A percentile compares a stretch with the other conserved stretches of the same genome.
These are phyloP conservation scores for Plasmopara halstedii DNA, from an alignment of 352 stramenopile species.

Conservation along the genomic window DNA sequence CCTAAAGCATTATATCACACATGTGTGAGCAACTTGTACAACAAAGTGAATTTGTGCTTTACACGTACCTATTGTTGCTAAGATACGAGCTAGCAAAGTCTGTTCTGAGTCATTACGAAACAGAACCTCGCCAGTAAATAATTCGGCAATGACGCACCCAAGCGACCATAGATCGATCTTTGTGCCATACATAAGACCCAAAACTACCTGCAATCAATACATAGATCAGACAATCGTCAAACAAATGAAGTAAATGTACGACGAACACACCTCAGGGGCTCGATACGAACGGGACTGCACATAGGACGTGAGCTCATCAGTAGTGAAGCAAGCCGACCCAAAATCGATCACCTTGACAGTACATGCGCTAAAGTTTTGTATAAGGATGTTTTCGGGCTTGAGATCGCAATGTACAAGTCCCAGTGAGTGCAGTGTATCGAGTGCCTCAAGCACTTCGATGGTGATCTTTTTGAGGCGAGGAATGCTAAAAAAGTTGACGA, in stretches of 20 bases:
- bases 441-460: conserved; percentile 91
- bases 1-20: conserved; percentile 15
- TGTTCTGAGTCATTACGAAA: conserved; percentile 87
- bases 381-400: conserved; percentile 97
- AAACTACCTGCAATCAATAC: conserved; percentile 73
- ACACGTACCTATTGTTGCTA: conserved; percentile 52
- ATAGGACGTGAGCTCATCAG: conserved; percentile 94
- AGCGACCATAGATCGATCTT: conserved; percentile 89
- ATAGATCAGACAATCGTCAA: conserved; percentile 45
- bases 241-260: not conserved
- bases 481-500: conserved; percentile 94
- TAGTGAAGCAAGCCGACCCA: conserved; percentile 93
- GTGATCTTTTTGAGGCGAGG: conserved; percentile 90
- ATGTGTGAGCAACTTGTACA: not conserved
- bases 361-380: conserved; percentile 84
- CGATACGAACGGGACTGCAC: conserved; percentile 98
- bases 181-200: conserved; percentile 88
- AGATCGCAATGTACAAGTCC: conserved; percentile 97
- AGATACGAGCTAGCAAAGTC: conserved; percentile 90
- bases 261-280: conserved; percentile 84
- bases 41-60: not conserved
- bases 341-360: conserved; percentile 98
- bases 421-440: conserved; percentile 84
- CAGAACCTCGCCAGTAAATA: conserved; percentile 82
- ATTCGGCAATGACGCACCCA: conserved; percentile 81